Percentiles rank a stretch among this genome's conserved stretches.
Conservation (phyloP, 2,329 filamentous ascomycete genomes). For the Neurospora sp. region DNA sequence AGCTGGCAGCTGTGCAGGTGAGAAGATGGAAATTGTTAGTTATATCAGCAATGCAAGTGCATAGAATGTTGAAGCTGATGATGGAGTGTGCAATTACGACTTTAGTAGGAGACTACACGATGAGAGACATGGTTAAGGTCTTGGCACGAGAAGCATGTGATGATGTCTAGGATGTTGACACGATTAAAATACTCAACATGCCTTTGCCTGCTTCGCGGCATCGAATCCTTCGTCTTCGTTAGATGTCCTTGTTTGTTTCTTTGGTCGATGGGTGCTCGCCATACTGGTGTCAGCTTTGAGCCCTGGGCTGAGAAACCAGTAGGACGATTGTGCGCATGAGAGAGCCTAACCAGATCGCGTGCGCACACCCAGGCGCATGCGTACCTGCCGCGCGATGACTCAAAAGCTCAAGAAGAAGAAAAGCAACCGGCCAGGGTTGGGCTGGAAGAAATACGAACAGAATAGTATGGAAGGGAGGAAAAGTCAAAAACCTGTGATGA, state of each 20-base stretch:
- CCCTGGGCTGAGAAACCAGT: conserved; percentile 1
- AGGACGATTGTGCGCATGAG: neutral
- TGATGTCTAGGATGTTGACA: neutral
- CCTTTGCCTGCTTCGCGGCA: conserved; percentile 11
- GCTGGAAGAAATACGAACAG: neutral
- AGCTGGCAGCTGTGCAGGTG: conserved; percentile 6
- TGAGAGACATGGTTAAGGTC: neutral
- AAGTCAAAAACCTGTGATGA: neutral
- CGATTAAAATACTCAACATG: neutral
- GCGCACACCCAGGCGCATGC: neutral
- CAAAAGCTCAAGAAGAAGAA: neutral
- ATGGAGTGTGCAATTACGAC: neutral
- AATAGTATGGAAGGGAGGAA: neutral
- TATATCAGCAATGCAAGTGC: neutral
- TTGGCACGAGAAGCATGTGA: neutral
- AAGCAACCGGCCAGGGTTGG: neutral
- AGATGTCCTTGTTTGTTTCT: neutral
- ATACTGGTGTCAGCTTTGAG: conserved; percentile 12
- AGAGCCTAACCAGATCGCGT: neutral
- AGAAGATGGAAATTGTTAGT: neutral
- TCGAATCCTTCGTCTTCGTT: conserved; percentile 8
- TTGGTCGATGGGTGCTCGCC: conserved; percentile 3
- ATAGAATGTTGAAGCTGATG: too few relatives aligned
- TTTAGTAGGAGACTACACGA: neutral
- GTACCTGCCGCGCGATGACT: neutral